A percentile compares a stretch with the other conserved stretches of the same genome.
Evolutionary conservation across 768 basidiomycete species (phyloP).

Genomic region (Phylloporus sp.): DNA sequence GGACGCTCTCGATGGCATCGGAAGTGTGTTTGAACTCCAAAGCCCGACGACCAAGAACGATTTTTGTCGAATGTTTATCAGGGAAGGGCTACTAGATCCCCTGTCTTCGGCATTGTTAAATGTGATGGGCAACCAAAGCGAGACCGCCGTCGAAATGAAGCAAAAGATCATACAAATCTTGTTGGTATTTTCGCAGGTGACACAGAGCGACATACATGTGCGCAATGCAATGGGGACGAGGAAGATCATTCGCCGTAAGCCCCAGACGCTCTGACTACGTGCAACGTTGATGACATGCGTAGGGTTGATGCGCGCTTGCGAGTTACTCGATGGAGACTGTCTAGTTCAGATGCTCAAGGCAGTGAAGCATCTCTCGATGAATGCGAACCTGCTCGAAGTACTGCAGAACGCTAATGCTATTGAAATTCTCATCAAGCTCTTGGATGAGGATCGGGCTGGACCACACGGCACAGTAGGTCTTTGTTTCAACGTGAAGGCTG

Average conservation of each 20-base stretch:
- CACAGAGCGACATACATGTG: constrained; percentile 93
- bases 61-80: constrained; percentile 96
- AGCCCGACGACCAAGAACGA: constrained; percentile 97
- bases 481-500: neutral
- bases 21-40: constrained; percentile 92
- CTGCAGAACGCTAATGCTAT: constrained; percentile 95
- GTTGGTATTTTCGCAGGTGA: constrained; percentile 89
- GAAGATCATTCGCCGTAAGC: constrained; percentile 83
- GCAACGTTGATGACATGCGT: constrained; percentile 1
- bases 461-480: constrained; percentile 71
- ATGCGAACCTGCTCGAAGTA: constrained; percentile 81
- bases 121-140: constrained; percentile 72
- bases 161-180: constrained; percentile 86
- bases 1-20: constrained; percentile 91
- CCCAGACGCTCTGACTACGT: neutral
- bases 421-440: constrained; percentile 79
- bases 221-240: constrained; percentile 88
- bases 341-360: constrained; percentile 89
- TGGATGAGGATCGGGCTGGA: constrained; percentile 76
- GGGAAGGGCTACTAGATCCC: constrained; percentile 92
- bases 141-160: constrained; percentile 68
- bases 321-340: constrained; percentile 81
- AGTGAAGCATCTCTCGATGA: constrained; percentile 95
- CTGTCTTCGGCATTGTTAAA: constrained; percentile 85
- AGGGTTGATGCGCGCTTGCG: constrained; percentile 87